Evolutionary conservation across 1,284 basidiomycete species (phyloP).

Genomic region (Marasmius tenuissimus): DNA sequence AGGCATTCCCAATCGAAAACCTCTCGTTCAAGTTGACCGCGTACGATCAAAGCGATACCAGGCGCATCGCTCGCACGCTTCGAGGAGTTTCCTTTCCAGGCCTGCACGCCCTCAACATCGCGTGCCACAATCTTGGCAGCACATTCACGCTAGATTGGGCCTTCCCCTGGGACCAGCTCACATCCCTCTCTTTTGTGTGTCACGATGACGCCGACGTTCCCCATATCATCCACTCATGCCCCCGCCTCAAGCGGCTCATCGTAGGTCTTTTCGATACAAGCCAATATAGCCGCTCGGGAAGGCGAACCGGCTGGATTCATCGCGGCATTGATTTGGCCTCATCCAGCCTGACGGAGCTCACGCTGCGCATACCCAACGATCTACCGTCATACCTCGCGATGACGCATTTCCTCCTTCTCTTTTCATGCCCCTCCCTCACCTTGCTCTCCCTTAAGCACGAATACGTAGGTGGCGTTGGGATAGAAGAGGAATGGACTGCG

Average conservation of each 20-base stretch:
- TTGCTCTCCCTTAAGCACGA: not conserved
- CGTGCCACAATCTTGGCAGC: not conserved
- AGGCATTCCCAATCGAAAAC: not conserved
- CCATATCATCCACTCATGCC: not conserved
- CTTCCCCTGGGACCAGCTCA: not conserved
- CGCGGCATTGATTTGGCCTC: not conserved
- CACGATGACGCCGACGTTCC: not conserved
- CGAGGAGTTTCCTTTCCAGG: not conserved
- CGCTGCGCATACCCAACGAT: not conserved
- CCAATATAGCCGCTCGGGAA: not conserved
- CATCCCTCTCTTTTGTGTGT: not conserved
- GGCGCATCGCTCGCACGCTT: not conserved
- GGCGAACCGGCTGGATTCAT: not conserved
- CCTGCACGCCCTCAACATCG: not conserved
- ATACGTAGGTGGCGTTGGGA: too few relatives aligned
- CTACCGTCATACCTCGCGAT: not conserved
- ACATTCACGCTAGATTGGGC: not conserved
- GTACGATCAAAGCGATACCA: not conserved
- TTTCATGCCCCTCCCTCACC: not conserved
- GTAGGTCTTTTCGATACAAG: not conserved
- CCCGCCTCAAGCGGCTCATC: not conserved
- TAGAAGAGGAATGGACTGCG: too few relatives aligned
- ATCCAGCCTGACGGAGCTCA: not conserved
- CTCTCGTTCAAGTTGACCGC: not conserved
- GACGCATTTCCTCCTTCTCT: not conserved